These are phyloP conservation scores for Fragosphaeria purpurea DNA, from an alignment of 2,329 filamentous ascomycete genomes.

Conservation along the genomic window DNA sequence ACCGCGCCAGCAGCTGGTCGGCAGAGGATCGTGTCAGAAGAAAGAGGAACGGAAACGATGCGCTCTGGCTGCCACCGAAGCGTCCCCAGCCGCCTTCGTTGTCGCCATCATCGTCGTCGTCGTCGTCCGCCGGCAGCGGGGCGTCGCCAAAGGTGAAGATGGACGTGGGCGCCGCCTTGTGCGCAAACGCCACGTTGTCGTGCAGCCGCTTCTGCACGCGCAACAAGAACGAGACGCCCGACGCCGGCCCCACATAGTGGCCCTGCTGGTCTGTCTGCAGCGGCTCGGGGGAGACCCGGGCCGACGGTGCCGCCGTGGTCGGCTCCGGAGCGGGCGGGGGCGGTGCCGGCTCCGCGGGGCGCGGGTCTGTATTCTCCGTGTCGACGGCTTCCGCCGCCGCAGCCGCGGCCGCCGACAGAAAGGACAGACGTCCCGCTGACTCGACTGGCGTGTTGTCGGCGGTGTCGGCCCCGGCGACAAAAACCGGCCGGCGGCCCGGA, in stretches of 20 bases:
- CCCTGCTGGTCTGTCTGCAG: constrained; percentile 34
- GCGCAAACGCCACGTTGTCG: constrained; percentile 25
- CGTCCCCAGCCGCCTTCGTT: not conserved
- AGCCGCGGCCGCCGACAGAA: constrained; percentile 1
- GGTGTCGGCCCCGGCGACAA: no score
- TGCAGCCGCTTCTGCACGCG: constrained; percentile 39
- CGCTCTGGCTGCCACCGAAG: no score
- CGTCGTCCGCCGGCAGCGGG: constrained; percentile 3
- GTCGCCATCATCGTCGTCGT: not conserved
- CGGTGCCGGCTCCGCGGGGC: not conserved
- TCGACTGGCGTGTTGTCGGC: not conserved
- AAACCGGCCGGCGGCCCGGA: no score
- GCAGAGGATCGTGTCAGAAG: constrained; percentile 2
- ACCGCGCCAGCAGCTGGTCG: constrained; percentile 11
- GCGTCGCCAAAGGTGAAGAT: constrained; percentile 42
- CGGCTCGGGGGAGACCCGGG: constrained; percentile 34
- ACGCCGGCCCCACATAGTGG: constrained; percentile 36
- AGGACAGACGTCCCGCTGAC: not conserved
- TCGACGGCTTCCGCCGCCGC: not conserved
- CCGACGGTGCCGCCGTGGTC: constrained; percentile 12
- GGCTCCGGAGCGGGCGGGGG: not conserved
- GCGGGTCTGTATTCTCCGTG: no score
- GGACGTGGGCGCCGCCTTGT: constrained; percentile 22
- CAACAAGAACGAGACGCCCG: constrained; percentile 37
- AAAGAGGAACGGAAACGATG: not conserved